These are phyloP conservation scores for Arachnopeziza araneosa DNA, from an alignment of 2,329 filamentous ascomycete species.

Conservation along the genomic window DNA sequence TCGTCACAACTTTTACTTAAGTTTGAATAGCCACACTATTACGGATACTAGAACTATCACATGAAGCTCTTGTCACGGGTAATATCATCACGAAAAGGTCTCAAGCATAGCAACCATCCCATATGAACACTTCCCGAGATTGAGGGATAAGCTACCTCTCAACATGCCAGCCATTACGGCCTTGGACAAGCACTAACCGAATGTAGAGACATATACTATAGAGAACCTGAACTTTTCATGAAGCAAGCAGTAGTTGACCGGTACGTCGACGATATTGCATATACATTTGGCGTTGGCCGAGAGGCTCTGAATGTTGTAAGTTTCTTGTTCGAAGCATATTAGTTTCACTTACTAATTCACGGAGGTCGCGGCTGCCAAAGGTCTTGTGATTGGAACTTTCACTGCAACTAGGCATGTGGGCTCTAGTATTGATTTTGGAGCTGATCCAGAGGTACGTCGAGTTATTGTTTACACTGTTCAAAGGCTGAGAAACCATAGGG, in stretches of 20 bases:
- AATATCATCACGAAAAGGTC: slow-evolving; percentile 58
- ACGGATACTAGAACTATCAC: slow-evolving; percentile 53
- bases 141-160: background rate
- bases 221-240: slow-evolving; percentile 65
- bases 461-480: background rate
- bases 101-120: slow-evolving; percentile 3
- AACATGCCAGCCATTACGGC: slow-evolving; percentile 1
- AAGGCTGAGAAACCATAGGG: slow-evolving; percentile 39
- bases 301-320: slow-evolving; percentile 65
- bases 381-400: slow-evolving; percentile 58
- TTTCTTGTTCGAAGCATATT: too few species aligned
- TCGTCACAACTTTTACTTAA: slow-evolving; percentile 9
- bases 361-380: slow-evolving; percentile 69
- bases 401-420: slow-evolving; percentile 41
- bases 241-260: slow-evolving; percentile 64
- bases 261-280: slow-evolving; percentile 69
- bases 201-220: slow-evolving; percentile 74
- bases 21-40: slow-evolving; percentile 45
- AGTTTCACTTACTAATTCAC: too few species aligned
- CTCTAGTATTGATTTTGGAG: slow-evolving; percentile 33
- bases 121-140: background rate
- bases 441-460: slow-evolving; percentile 35
- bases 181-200: slow-evolving; percentile 2
- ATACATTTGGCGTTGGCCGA: slow-evolving; percentile 59
- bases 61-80: slow-evolving; percentile 51